phyloP scores from a whole-genome alignment of 1,284 basidiomycete species.

The Baeospora myosura region DNA sequence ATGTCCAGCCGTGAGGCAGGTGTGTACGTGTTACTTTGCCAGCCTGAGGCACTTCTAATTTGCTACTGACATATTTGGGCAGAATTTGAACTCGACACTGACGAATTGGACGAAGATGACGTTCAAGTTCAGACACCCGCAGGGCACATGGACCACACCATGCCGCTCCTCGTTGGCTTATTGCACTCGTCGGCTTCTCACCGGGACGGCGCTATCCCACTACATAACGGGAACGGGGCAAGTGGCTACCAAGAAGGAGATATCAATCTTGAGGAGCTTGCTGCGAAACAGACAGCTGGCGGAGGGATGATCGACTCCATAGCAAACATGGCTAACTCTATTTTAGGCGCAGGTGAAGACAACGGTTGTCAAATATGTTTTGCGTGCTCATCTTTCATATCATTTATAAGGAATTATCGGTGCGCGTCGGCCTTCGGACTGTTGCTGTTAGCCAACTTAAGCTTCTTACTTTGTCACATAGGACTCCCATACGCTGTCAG shows the following conservation, averaged over 20 bases:
- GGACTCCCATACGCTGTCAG: constrained; percentile 88
- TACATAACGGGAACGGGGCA: constrained; percentile 30
- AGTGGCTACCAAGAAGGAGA: constrained; percentile 30
- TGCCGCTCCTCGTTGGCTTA: constrained; percentile 73
- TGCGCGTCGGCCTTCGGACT: constrained; percentile 27
- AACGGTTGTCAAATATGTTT: constrained; percentile 3
- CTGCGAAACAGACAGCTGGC: constrained; percentile 59
- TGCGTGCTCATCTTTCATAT: constrained; percentile 11
- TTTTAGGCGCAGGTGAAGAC: constrained; percentile 79
- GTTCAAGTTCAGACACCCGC: constrained; percentile 27
- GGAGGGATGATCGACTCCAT: constrained; percentile 80
- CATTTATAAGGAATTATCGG: constrained; percentile 69
- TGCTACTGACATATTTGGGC: constrained; percentile 8
- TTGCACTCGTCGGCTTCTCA: constrained; percentile 54
- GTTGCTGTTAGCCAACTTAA: constrained; percentile 2
- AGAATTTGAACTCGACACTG: constrained; percentile 75
- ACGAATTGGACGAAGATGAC: constrained; percentile 52
- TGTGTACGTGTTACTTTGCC: constrained; percentile 32
- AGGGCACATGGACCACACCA: constrained; percentile 42
- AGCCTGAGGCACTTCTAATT: constrained; percentile 7
- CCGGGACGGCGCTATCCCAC: constrained; percentile 45
- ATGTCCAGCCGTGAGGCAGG: constrained; percentile 69
- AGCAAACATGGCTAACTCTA: constrained; percentile 95
- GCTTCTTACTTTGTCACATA: constrained; percentile 22
- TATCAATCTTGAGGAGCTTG: constrained; percentile 60